Base-by-base conservation (phyloP, 495 filamentous ascomycete species). In the Ascobolus immersus region DNA sequence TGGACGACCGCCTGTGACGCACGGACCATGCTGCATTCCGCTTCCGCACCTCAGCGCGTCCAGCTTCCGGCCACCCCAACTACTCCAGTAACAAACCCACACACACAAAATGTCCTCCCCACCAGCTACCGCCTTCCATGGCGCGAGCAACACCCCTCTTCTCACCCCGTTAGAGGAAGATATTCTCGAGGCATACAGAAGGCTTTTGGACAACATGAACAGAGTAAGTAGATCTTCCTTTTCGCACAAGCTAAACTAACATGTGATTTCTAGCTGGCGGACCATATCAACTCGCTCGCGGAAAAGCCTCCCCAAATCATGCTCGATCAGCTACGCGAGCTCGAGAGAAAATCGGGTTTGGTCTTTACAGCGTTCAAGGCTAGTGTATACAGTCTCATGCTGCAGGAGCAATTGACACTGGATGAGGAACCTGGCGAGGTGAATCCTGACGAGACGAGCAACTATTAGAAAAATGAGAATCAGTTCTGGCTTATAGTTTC, bases 321-420 rank as follows among this genome's bases (percentile, higher is more conserved):
- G 30, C 58, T 81, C 21, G 84, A 96, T 50, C 69, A 72, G n/a
- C 55, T 96, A 39, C 59, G 86, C 29, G 66, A 77, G 21, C 61
- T 96, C 33, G 86, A 96, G 57, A 63, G 86, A 41, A 92, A 94
- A 62, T 92, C 80, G 17, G 77, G 76, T 28, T 59, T 89, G 24
- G 86, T 93, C 21, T 91, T 84, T 53, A 96, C 86, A 38, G 49
- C 93, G 49, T 61, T 96, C 48, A 94, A 96, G 59, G 84, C 86
- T 21, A 93, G 84, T 54, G 86, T 94, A 32, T 94, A 94, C 53
- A 86, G 75, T 50, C 93, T 96, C 59, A 81, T 96, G 43, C 52
- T 96, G 58, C 80, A 94, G 62, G 80, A 93, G 60, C 75, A 93
- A 65, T 38, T 54, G 34, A 39, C 52, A 33, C 41, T 45, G 23